Conservation (phyloP, 169 alveolate species). For the Plasmodium vivax region DNA sequence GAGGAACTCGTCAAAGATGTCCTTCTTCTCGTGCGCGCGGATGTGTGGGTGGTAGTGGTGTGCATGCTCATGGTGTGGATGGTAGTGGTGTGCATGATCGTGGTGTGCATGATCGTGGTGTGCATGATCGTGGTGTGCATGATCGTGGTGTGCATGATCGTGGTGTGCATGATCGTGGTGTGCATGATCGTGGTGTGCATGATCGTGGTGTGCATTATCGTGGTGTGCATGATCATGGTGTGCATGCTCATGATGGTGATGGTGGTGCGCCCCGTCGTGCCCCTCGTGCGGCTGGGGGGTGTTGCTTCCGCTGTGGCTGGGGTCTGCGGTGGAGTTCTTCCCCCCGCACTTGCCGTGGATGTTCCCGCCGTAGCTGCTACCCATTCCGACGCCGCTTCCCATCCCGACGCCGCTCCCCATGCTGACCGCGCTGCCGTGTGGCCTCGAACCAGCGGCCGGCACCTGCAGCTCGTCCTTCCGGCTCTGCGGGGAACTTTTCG, state of each 20-base stretch:
- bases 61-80: not conserved
- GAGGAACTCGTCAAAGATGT: slow-evolving; percentile 28
- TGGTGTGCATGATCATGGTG: not conserved
- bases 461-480: slow-evolving; percentile 4
- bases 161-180: not conserved
- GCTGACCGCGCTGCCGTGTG: slow-evolving; percentile 1
- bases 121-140: not conserved
- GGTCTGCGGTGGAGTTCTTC: not conserved
- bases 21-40: slow-evolving; percentile 17
- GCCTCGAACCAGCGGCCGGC: not conserved
- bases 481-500: slow-evolving; percentile 3
- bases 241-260: not conserved
- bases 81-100: not conserved
- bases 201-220: not conserved
- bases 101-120: not conserved
- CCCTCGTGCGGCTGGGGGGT: not conserved
- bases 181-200: too few relatives aligned
- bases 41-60: not conserved
- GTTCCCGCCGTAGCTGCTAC: not conserved
- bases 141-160: not conserved
- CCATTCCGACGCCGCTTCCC: not conserved
- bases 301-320: not conserved
- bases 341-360: not conserved
- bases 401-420: not conserved
- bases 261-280: not conserved